A percentile compares a stretch with the other conserved stretches of the same genome.
phyloP scores from a whole-genome alignment of 345 rosid species.

The Euphorbia pulcherrima region DNA sequence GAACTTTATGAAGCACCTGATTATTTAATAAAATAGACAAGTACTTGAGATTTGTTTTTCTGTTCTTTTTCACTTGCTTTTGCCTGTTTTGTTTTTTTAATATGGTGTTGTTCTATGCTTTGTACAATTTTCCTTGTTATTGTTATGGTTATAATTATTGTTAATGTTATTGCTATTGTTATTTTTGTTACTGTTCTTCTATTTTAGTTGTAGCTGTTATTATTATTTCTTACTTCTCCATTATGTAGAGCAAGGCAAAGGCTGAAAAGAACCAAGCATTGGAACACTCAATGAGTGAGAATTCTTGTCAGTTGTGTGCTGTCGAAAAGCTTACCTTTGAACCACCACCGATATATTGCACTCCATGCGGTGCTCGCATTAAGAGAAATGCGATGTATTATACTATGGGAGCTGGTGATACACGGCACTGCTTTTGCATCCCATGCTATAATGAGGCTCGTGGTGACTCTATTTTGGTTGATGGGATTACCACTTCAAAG shows the following conservation, averaged over 20 bases:
- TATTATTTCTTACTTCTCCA: conserved; percentile 6
- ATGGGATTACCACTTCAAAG: conserved; percentile 62
- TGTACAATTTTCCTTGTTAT: background rate
- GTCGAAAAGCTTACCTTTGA: conserved; percentile 98
- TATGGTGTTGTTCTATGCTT: background rate
- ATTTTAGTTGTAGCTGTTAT: background rate
- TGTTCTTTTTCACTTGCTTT: background rate
- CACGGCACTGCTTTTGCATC: conserved; percentile 85
- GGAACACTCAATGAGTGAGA: conserved; percentile 97
- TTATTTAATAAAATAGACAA: background rate
- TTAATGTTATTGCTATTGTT: background rate
- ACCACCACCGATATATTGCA: conserved; percentile 95
- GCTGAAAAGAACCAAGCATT: conserved; percentile 94
- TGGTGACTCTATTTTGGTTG: conserved; percentile 70
- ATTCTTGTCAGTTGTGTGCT: conserved; percentile 97
- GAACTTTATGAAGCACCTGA: background rate
- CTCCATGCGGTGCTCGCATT: conserved; percentile 93
- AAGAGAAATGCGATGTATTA: conserved; percentile 97
- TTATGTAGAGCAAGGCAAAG: conserved; percentile 84
- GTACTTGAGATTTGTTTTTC: background rate
- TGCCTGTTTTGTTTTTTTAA: background rate
- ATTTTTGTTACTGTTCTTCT: too few relatives aligned
- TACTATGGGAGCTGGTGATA: conserved; percentile 83
- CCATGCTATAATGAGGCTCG: conserved; percentile 96
- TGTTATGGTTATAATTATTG: too few relatives aligned